Percentiles rank a stretch among this genome's conserved stretches.
Conservation (phyloP, 148 eudicot genomes). For the Oxyria digyna region DNA sequence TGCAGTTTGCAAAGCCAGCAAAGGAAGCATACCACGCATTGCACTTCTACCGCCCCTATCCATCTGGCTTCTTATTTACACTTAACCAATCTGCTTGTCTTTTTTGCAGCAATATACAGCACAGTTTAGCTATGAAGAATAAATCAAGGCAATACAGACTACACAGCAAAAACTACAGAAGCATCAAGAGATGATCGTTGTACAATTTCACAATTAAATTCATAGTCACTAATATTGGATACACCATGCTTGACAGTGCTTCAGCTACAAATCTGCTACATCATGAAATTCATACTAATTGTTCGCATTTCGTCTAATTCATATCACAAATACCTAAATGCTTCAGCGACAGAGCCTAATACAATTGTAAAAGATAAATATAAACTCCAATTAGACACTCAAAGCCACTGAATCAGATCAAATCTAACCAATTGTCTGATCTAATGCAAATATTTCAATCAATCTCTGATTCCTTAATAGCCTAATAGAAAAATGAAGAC, state of each 20-base stretch:
- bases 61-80: slow-evolving; percentile 14
- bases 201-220: not conserved
- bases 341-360: not conserved
- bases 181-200: too few relatives aligned
- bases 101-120: not conserved
- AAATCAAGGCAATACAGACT: not conserved
- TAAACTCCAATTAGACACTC: not conserved
- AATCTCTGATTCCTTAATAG: not conserved
- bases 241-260: not conserved
- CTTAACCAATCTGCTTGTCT: not conserved
- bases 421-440: not conserved
- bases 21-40: slow-evolving; percentile 28
- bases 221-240: not conserved
- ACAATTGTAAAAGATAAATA: not conserved
- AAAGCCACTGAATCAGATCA: not conserved
- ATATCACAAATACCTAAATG: not conserved
- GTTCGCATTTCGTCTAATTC: too few relatives aligned
- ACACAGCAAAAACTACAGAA: too few relatives aligned
- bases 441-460: not conserved
- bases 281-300: not conserved
- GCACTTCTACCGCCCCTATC: slow-evolving; percentile 27
- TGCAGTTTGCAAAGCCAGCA: slow-evolving; percentile 29
- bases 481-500: not conserved
- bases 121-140: not conserved
- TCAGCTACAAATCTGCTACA: not conserved